A percentile compares a stretch with the other conserved stretches of the same genome.
phyloP scores from a whole-genome alignment of 306 rosid genomes.

The Malus sylvestris region DNA sequence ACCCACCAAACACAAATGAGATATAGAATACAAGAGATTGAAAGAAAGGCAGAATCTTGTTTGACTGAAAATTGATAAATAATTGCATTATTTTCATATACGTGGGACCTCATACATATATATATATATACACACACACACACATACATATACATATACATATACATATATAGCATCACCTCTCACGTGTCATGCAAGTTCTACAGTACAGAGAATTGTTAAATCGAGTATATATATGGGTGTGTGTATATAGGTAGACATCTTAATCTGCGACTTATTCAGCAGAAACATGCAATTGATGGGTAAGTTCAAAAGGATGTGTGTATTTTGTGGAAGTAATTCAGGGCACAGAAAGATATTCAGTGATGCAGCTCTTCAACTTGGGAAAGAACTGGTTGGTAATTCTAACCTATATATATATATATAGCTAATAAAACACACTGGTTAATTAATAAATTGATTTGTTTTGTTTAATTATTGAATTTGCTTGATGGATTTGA shows the following conservation, averaged over 20 bases:
- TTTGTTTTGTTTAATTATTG: not conserved
- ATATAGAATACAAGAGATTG: conserved; percentile 8
- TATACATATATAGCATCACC: not conserved
- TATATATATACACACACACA: not conserved
- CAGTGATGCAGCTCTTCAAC: conserved; percentile 27
- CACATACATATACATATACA: not conserved
- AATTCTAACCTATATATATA: not conserved
- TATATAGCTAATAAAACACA: not conserved
- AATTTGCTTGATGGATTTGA: not conserved
- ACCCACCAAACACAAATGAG: conserved; percentile 12
- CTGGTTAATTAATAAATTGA: not conserved
- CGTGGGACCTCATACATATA: not conserved
- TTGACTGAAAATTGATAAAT: conserved; percentile 4
- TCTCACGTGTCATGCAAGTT: conserved; percentile 9
- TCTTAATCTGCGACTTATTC: not conserved
- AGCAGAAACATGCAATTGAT: not conserved
- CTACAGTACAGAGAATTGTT: not conserved
- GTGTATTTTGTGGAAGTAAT: conserved; percentile 24
- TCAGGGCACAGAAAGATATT: conserved; percentile 14
- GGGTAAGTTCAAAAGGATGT: conserved; percentile 14
- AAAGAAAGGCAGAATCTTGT: not conserved
- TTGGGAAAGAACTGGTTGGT: conserved; percentile 18
- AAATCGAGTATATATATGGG: not conserved
- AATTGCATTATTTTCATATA: not conserved
- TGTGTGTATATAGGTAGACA: not conserved